Evolutionary conservation across 73 alveolate species (phyloP).

Genomic region (Paramecium primaurelia): DNA sequence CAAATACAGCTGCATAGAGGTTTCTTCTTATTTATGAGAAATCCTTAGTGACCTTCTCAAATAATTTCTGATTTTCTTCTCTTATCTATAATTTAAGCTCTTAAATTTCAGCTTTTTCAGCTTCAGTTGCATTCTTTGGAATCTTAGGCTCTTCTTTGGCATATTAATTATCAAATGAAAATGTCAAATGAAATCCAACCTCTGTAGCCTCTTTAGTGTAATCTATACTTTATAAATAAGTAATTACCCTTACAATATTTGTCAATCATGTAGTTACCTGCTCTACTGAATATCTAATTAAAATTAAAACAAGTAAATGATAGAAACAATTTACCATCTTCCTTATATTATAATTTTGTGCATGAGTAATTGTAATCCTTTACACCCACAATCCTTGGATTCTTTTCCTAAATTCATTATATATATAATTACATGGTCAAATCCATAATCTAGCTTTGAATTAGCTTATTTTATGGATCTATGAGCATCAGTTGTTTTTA

Average conservation of each 20-base stretch:
- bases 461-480: background rate
- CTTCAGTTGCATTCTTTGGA: conserved; percentile 17
- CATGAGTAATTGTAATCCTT: background rate
- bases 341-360: background rate
- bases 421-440: background rate
- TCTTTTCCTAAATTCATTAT: background rate
- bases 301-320: background rate
- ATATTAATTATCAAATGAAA: background rate
- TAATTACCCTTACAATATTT: background rate
- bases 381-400: background rate
- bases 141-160: background rate
- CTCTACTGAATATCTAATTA: background rate
- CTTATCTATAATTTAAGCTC: background rate
- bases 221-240: background rate
- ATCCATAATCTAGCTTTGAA: background rate
- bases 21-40: conserved; percentile 21
- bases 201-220: background rate
- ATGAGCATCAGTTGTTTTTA: conserved; percentile 25
- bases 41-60: background rate
- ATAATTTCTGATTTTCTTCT: background rate
- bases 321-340: background rate
- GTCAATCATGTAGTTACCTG: background rate
- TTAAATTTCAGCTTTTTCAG: background rate
- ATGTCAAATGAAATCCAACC: background rate
- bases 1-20: conserved; percentile 42